Evolutionary conservation across 768 basidiomycete species (phyloP), one percentile per base, ranked within the genome.

Genomic region (Harrya chromipes): DNA sequence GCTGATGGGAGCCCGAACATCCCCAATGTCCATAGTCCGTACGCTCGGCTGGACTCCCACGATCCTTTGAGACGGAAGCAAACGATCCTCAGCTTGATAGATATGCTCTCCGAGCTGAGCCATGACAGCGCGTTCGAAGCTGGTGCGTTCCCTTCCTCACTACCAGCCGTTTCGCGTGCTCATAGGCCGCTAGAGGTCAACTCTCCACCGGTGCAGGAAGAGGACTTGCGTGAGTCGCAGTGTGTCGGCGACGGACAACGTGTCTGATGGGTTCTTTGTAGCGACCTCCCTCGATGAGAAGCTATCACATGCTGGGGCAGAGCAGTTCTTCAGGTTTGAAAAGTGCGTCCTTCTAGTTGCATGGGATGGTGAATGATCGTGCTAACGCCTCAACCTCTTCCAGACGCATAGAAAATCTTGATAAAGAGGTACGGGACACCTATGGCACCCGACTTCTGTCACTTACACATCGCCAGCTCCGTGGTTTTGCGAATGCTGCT

Each of bases 401-500:
- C 46, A 80, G 79, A 54, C 71, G 74, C 7, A 66, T 80, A 41
- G 71, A 72, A 23, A 76, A 70, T 40, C 64, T 81, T 9, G 78
- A 80, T 63, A 72, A 71, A 51, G 76, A 81, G 67, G 69, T 61
- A 69, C 52, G 67, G 36, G n/a, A 9, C 40, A 24, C 23, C 4
- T 35, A 33, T 33, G 1, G 24, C 16, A n/a, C 31, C 31, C 20
- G n/a, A 44, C 2, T 56, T 44, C 47, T 47, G 20, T 43, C 21
- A 23, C 56, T 60, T 49, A 61, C 46, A 21, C 40, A 20, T 50
- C 2, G 14, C 40, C 45, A 79, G 74, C 73, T 80, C 10, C 72
- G 78, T 8, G 76, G 76, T 59, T 81, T 80, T 53, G 73, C 75
- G 23, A 80, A 80, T 20, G 78, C 80, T 8, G 77, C 78, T 17